Evolutionary conservation across 192 early-diverging fungal genomes (phyloP).

Genomic region (Coemansia sp.): DNA sequence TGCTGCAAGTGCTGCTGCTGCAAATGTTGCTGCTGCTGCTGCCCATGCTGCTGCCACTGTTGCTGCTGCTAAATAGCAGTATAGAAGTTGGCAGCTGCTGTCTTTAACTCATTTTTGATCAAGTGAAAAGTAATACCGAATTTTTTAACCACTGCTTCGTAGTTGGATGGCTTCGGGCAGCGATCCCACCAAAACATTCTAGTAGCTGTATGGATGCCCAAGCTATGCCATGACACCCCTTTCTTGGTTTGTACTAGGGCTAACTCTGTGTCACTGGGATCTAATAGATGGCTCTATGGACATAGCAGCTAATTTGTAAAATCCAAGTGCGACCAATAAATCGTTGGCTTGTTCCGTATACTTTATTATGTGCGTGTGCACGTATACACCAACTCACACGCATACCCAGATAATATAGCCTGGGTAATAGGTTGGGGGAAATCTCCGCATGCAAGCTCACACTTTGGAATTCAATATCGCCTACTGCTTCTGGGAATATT

Average conservation of each 20-base stretch:
- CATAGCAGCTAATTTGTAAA: too few species aligned
- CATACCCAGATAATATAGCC: neutral
- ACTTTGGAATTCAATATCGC: neutral
- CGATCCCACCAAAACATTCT: neutral
- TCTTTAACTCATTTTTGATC: neutral
- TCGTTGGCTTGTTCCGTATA: neutral
- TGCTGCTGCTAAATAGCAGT: conserved; percentile 18
- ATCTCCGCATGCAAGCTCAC: neutral
- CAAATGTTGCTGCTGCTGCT: conserved; percentile 24
- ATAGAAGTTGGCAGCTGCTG: neutral
- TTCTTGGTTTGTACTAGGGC: neutral
- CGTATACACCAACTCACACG: neutral
- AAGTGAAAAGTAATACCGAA: neutral
- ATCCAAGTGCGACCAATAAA: too few species aligned
- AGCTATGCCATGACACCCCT: too few species aligned
- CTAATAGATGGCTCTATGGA: neutral
- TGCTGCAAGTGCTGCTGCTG: conserved; percentile 30
- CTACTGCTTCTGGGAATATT: conserved; percentile 3
- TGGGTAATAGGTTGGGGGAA: neutral
- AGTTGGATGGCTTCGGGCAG: neutral
- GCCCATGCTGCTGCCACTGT: conserved; percentile 25
- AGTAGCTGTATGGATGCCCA: too few species aligned
- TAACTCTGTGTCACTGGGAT: neutral
- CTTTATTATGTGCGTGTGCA: neutral
- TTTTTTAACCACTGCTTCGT: neutral